phyloP scores from a whole-genome alignment of 192 early-diverging fungal species.

The Coemansia sp. region DNA sequence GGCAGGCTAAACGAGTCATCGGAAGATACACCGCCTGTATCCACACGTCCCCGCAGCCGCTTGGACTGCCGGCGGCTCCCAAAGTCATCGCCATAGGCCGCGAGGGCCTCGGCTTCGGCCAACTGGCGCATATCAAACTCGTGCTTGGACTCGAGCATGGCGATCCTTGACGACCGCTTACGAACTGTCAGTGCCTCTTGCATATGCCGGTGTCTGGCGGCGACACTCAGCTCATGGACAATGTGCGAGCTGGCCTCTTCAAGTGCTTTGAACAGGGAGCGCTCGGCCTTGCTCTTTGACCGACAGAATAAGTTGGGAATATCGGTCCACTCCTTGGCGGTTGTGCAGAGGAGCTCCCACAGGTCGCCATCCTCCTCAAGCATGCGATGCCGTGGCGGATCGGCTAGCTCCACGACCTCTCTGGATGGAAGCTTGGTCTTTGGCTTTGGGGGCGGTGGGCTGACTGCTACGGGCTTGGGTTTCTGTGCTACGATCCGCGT shows the following conservation, averaged over 20 bases:
- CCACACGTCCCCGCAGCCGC: slow-evolving; percentile 10
- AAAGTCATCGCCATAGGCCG: neutral
- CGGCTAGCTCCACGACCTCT: slow-evolving; percentile 15
- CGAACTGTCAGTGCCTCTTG: slow-evolving; percentile 9
- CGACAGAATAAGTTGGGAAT: slow-evolving; percentile 8
- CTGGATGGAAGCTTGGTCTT: neutral
- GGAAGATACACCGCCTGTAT: neutral
- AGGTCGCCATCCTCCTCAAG: slow-evolving; percentile 37
- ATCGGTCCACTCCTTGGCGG: slow-evolving; percentile 20
- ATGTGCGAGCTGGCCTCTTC: neutral
- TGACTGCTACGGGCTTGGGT: slow-evolving; percentile 6
- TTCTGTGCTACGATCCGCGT: slow-evolving; percentile 9
- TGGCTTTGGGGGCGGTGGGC: neutral
- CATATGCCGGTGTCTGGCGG: slow-evolving; percentile 2
- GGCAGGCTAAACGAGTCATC: neutral
- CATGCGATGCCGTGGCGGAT: slow-evolving; percentile 29
- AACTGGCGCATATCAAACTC: neutral
- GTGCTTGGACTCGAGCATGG: slow-evolving; percentile 10
- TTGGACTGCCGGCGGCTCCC: slow-evolving; percentile 14
- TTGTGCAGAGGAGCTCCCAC: slow-evolving; percentile 42
- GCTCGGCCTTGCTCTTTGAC: slow-evolving; percentile 14
- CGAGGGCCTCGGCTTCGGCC: slow-evolving; percentile 1
- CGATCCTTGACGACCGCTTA: slow-evolving; percentile 27
- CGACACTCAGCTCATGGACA: slow-evolving; percentile 3
- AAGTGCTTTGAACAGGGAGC: slow-evolving; percentile 9